phyloP scores from a whole-genome alignment of 305 asterid species.

The Withania somnifera region DNA sequence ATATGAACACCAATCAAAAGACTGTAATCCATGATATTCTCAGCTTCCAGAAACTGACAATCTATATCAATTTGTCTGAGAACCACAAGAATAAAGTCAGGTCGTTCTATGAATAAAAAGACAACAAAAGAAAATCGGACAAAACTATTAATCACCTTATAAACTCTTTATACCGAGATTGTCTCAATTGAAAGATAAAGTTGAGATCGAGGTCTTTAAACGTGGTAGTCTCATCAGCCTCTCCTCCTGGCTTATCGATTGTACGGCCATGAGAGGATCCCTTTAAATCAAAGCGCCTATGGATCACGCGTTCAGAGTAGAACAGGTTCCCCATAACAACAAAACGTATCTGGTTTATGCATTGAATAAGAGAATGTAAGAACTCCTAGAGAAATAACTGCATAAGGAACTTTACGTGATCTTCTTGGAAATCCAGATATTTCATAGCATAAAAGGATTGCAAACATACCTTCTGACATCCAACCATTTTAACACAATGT shows the following conservation, averaged over 20 bases:
- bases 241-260: slow-evolving; percentile 62
- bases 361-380: neutral
- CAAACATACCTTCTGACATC: slow-evolving; percentile 70
- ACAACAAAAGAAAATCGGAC: neutral
- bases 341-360: slow-evolving; percentile 60
- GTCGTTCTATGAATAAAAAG: neutral
- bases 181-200: slow-evolving; percentile 61
- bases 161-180: slow-evolving; percentile 71
- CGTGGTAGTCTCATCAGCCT: slow-evolving; percentile 88
- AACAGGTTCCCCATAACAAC: slow-evolving; percentile 96
- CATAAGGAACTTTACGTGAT: neutral
- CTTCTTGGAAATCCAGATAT: neutral
- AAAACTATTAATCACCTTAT: slow-evolving; percentile 50
- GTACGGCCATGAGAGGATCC: slow-evolving; percentile 97
- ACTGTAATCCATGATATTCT: slow-evolving; percentile 20
- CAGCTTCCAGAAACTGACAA: slow-evolving; percentile 18
- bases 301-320: slow-evolving; percentile 88
- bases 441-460: neutral
- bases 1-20: slow-evolving; percentile 17
- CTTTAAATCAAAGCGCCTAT: slow-evolving; percentile 82
- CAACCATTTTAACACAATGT: slow-evolving; percentile 95
- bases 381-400: neutral
- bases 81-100: neutral
- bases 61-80: slow-evolving; percentile 14
- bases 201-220: slow-evolving; percentile 90